Conservation (phyloP, 2,329 filamentous ascomycete species). For the Xylariaceae sp. region DNA sequence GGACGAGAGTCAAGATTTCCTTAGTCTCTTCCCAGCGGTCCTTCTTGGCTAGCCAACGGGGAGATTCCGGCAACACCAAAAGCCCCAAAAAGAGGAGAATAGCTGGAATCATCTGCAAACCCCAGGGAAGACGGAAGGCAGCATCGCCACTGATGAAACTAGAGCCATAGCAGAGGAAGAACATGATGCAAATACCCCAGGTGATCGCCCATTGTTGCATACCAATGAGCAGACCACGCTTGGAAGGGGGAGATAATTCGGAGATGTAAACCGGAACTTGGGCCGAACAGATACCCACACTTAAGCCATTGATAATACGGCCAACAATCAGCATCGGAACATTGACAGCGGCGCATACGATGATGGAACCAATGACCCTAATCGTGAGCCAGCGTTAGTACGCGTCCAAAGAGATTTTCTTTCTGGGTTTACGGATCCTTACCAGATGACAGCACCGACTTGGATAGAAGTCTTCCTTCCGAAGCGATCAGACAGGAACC, state of each 20-base stretch:
- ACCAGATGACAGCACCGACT: constrained; percentile 48
- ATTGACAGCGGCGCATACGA: constrained; percentile 41
- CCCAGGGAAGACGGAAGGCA: constrained; percentile 49
- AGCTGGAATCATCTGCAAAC: constrained; percentile 41
- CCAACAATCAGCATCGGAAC: constrained; percentile 60
- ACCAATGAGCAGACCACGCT: constrained; percentile 38
- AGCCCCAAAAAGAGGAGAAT: constrained; percentile 37
- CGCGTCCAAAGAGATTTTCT: constrained; percentile 6
- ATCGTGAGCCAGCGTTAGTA: background rate
- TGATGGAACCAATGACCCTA: constrained; percentile 45
- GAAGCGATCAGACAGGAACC: constrained; percentile 52
- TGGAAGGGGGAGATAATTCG: constrained; percentile 52
- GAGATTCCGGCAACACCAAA: constrained; percentile 43
- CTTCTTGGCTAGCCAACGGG: constrained; percentile 47
- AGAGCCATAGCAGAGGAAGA: constrained; percentile 44
- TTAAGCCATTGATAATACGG: constrained; percentile 66
- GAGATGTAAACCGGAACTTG: constrained; percentile 69
- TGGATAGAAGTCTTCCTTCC: constrained; percentile 46
- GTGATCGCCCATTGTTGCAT: constrained; percentile 44
- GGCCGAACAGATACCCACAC: constrained; percentile 68
- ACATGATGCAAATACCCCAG: constrained; percentile 45
- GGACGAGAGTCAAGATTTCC: constrained; percentile 49
- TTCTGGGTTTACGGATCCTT: constrained; percentile 15
- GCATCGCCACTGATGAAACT: constrained; percentile 37
- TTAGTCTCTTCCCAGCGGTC: constrained; percentile 42